phyloP scores from a whole-genome alignment of 106 monocot genomes.

The Allium fistulosum region DNA sequence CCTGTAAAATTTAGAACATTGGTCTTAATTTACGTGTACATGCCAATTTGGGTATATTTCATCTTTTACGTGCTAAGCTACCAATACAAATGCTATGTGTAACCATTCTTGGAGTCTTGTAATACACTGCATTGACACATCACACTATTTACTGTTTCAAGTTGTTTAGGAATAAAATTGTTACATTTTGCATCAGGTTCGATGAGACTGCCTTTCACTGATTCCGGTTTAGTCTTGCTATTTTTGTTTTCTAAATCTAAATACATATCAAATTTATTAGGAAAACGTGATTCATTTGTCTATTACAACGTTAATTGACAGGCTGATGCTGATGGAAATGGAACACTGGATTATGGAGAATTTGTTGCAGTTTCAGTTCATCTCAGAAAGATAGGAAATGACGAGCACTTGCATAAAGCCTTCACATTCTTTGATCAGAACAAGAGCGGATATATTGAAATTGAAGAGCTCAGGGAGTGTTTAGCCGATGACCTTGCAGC shows the following conservation, averaged over 20 bases:
- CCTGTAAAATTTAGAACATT: neutral
- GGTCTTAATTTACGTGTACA: neutral
- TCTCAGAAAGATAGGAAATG: constrained; percentile 79
- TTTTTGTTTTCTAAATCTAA: too few relatives aligned
- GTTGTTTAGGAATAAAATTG: neutral
- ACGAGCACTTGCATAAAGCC: constrained; percentile 64
- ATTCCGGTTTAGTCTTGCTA: neutral
- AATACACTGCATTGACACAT: neutral
- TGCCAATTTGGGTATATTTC: neutral
- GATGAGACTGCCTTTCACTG: neutral
- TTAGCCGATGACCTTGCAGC: constrained; percentile 57
- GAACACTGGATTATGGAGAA: constrained; percentile 72
- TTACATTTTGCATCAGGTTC: neutral
- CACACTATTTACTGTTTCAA: neutral
- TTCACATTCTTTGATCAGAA: constrained; percentile 83
- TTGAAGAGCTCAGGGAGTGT: constrained; percentile 68
- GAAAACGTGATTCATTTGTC: neutral
- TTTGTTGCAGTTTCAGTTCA: constrained; percentile 83
- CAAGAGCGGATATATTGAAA: constrained; percentile 66
- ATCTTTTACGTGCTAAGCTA: neutral
- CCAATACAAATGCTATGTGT: neutral
- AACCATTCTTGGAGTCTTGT: too few relatives aligned
- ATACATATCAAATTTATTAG: neutral
- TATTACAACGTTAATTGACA: constrained; percentile 5
- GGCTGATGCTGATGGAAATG: constrained; percentile 75